Conservation (phyloP, 2,329 filamentous ascomycete species). For the Sordariomycetes sp. region DNA sequence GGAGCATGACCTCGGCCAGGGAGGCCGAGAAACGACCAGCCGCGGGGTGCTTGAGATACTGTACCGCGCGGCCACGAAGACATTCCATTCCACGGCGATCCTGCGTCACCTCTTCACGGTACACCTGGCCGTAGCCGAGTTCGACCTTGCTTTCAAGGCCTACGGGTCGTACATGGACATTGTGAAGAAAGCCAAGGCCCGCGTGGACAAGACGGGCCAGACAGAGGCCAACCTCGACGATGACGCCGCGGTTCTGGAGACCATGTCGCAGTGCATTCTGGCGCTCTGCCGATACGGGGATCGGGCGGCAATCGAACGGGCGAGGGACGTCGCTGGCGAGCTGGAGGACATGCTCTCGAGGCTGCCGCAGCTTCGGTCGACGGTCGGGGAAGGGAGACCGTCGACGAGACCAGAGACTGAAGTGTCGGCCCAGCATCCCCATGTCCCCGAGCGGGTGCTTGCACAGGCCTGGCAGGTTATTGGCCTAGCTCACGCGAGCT, state of each 20-base stretch:
- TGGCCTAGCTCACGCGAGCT: conserved; percentile 76
- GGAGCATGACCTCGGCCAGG: conserved; percentile 70
- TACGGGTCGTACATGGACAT: conserved; percentile 90
- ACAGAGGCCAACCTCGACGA: conserved; percentile 63
- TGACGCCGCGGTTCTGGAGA: conserved; percentile 65
- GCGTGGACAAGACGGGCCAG: conserved; percentile 69
- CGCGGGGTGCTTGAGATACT: conserved; percentile 75
- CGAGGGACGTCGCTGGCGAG: conserved; percentile 56
- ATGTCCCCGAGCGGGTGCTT: conserved; percentile 49
- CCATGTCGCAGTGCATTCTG: conserved; percentile 68
- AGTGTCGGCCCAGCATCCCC: conserved; percentile 19
- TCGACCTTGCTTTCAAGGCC: conserved; percentile 81
- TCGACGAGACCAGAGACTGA: conserved; percentile 16
- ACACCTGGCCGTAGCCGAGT: conserved; percentile 80
- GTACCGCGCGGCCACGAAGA: conserved; percentile 84
- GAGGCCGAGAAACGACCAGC: conserved; percentile 65
- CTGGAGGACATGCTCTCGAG: conserved; percentile 69
- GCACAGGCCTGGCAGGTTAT: conserved; percentile 73
- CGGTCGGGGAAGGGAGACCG: background rate
- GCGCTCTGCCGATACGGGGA: conserved; percentile 77
- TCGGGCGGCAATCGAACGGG: conserved; percentile 65
- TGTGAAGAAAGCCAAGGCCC: conserved; percentile 72
- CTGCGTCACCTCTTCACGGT: conserved; percentile 79
- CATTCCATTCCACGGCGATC: conserved; percentile 88
- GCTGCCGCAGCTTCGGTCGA: conserved; percentile 23